Evolutionary conservation across 2,329 filamentous ascomycete species (phyloP).

Genomic region (Pseudogymnoascus sp.): DNA sequence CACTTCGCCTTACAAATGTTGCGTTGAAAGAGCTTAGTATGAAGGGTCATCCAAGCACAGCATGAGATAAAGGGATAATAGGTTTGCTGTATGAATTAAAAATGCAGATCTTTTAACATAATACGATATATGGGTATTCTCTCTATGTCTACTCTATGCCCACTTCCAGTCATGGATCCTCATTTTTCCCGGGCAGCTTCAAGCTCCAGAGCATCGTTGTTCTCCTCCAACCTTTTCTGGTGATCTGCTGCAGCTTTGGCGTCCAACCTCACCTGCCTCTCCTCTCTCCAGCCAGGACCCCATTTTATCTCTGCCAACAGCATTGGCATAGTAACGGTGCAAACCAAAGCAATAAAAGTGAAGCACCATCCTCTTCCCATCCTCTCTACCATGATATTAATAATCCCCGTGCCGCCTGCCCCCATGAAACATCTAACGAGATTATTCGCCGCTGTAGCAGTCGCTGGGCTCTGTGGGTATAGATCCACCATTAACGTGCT

Average conservation of each 20-base stretch:
- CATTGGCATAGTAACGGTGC: slow-evolving; percentile 40
- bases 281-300: slow-evolving; percentile 45
- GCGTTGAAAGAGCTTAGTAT: background rate
- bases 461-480: slow-evolving; percentile 6
- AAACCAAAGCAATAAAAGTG: slow-evolving; percentile 44
- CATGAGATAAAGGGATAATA: background rate
- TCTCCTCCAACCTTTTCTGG: slow-evolving; percentile 20
- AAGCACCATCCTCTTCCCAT: slow-evolving; percentile 17
- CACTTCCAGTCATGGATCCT: background rate
- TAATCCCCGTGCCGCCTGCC: slow-evolving; percentile 3
- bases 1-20: background rate
- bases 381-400: slow-evolving; percentile 12
- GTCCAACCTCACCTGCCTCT: slow-evolving; percentile 37
- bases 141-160: background rate
- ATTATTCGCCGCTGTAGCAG: slow-evolving; percentile 12
- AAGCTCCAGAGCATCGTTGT: background rate
- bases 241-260: slow-evolving; percentile 24
- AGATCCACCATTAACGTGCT: slow-evolving; percentile 14
- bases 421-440: slow-evolving; percentile 11
- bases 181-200: background rate
- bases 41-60: background rate
- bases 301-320: slow-evolving; percentile 42
- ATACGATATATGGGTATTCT: background rate
- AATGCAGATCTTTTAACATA: background rate
- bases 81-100: background rate